Base-by-base conservation (phyloP, 176 grass and related monocot genomes). In the Alloteropsis semialata region DNA sequence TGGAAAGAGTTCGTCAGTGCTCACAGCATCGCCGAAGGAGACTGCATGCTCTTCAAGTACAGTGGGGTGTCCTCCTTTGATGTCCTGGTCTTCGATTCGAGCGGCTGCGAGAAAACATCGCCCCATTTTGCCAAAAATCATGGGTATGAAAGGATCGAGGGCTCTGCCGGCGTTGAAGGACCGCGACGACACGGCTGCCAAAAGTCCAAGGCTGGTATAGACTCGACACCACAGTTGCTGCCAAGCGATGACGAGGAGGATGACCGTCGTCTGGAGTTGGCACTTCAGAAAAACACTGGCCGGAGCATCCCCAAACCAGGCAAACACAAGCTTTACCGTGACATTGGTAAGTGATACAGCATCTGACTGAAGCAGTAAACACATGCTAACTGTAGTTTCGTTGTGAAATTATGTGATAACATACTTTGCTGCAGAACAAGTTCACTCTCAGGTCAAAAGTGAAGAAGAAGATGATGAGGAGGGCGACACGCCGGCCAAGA, bases 31-130 rank as follows among this genome's bases (percentile, higher is more conserved):
- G 13, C 39, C 39, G 69, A 84, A 67, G 60, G 81, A 32, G 68
- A 88, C 68, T 56, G 34, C 87, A 27, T 88, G 49, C 48, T 88
- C 59, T 84, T 88, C 87, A 84, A 16, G 14, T 88, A 84, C 30
- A 74, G 37, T 10, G 81, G 87, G 7, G 67, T n/a, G 2, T 88
- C 81, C 30, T 73, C 87, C 69, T 88, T 88, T 29, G 81, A 88
- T 27, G 75, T 88, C 46, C 75, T 84, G n/a, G 41, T 88, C 29
- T 84, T 88, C 5, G 87, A 88, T 12, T 57, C 81, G 0, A 74
- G 11, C 2, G 75, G 80, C 36, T 83, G 86, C n/a, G 46, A 79
- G 78, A 82, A 82, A 69, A 59, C 60, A 32, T 3, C 50, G 24
- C 38, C 85, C 22, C 60, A 27, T 24, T 66, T 59, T 5, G 17